Conservation (phyloP, 2,329 filamentous ascomycete genomes). For the Dactylellina haptotyla region DNA sequence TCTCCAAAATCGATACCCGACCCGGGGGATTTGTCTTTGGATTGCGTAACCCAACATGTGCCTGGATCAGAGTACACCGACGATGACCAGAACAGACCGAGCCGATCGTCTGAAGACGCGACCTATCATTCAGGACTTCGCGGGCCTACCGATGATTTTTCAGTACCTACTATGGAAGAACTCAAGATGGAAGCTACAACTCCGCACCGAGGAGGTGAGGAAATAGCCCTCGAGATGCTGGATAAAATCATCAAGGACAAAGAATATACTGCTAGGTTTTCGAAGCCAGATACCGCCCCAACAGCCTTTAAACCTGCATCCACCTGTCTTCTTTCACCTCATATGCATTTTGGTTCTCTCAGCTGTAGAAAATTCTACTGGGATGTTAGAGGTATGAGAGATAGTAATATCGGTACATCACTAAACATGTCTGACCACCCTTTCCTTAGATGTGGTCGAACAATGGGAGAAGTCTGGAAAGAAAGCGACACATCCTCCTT, state of each 20-base stretch:
- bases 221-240: constrained; percentile 69
- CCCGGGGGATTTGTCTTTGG: constrained; percentile 71
- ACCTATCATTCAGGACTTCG: constrained; percentile 70
- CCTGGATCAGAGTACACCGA: constrained; percentile 67
- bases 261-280: constrained; percentile 76
- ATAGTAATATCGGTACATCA: not conserved
- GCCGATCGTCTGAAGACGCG: constrained; percentile 67
- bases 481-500: constrained; percentile 68
- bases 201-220: constrained; percentile 77
- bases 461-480: constrained; percentile 69
- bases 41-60: constrained; percentile 54
- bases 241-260: constrained; percentile 70
- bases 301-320: constrained; percentile 77
- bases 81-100: constrained; percentile 67
- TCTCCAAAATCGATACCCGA: constrained; percentile 71
- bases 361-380: constrained; percentile 79
- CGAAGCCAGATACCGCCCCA: constrained; percentile 79
- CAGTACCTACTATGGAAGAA: constrained; percentile 76
- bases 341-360: constrained; percentile 78
- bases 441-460: constrained; percentile 69
- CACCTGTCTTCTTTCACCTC: constrained; percentile 77
- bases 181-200: constrained; percentile 75
- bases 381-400: constrained; percentile 63
- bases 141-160: constrained; percentile 75
- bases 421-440: not conserved